A percentile compares a stretch with the other conserved stretches of the same genome.
Conservation (phyloP, 208 protist genomes). For the Trypanosoma vivax region DNA sequence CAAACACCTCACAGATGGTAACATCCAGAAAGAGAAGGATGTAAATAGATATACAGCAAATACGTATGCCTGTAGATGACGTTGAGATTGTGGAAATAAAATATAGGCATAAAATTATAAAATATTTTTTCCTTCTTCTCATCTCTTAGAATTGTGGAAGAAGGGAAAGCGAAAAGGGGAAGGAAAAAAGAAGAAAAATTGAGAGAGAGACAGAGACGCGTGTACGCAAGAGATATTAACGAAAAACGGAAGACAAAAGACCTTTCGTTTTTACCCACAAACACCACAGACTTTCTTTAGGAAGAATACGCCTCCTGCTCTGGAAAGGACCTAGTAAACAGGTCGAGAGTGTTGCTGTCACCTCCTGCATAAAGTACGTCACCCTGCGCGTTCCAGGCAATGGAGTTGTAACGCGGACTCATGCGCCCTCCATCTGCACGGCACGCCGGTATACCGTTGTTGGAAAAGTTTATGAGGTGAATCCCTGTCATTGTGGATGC, state of each 20-base stretch:
- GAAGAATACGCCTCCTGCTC: constrained; percentile 26
- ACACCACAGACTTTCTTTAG: not conserved
- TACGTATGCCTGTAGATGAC: too few relatives aligned
- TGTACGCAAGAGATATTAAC: not conserved
- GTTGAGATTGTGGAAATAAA: too few relatives aligned
- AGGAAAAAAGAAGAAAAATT: constrained; percentile 7
- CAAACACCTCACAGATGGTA: too few relatives aligned
- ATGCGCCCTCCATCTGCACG: constrained; percentile 46
- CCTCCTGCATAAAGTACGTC: constrained; percentile 70
- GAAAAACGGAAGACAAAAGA: constrained; percentile 2
- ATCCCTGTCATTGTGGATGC: constrained; percentile 79
- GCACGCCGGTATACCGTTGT: constrained; percentile 34
- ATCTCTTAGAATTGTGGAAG: too few relatives aligned
- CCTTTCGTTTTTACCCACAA: not conserved
- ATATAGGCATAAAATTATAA: too few relatives aligned
- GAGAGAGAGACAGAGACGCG: constrained; percentile 4
- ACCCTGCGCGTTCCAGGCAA: constrained; percentile 68
- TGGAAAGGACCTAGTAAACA: constrained; percentile 44
- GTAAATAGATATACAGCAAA: too few relatives aligned
- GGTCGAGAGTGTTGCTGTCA: constrained; percentile 61
- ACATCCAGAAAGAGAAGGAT: too few relatives aligned
- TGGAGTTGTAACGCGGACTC: constrained; percentile 65
- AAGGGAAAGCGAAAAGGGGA: too few relatives aligned
- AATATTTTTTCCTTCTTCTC: too few relatives aligned
- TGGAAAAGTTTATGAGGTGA: constrained; percentile 68